Conservation (phyloP, 2,329 filamentous ascomycete genomes). For the Scytalidium lignicola region DNA sequence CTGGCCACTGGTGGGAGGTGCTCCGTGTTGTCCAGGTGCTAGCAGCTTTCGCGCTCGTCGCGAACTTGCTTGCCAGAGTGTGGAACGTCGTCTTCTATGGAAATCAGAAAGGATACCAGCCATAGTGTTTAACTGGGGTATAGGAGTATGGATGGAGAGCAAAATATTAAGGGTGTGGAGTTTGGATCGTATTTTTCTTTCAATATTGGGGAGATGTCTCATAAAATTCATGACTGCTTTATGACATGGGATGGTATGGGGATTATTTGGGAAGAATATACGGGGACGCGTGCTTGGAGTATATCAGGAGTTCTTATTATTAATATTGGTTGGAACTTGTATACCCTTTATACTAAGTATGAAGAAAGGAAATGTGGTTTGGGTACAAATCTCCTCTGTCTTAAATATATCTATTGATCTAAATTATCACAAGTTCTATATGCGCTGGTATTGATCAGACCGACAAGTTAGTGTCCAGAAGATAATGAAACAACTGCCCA, state of each 20-base stretch:
- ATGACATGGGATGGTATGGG: background rate
- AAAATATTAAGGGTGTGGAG: background rate
- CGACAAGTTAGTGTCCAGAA: constrained; percentile 49
- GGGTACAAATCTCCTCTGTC: background rate
- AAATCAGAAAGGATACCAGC: constrained; percentile 3
- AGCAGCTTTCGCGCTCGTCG: constrained; percentile 20
- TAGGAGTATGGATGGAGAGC: no score
- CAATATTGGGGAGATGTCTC: background rate
- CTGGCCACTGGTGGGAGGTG: constrained; percentile 25
- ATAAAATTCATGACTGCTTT: no score
- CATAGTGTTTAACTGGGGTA: background rate
- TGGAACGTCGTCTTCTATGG: constrained; percentile 17
- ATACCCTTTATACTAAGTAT: background rate
- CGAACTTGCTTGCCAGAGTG: constrained; percentile 18
- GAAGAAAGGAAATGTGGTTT: background rate
- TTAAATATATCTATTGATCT: background rate
- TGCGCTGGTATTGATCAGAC: background rate
- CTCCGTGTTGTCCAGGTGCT: constrained; percentile 26
- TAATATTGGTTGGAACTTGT: background rate
- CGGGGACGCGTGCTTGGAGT: background rate
- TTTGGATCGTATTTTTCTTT: background rate
- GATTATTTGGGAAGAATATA: background rate
- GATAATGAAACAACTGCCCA: constrained; percentile 92
- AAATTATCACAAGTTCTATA: background rate
- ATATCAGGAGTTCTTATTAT: background rate